Evolutionary conservation across 2,329 filamentous ascomycete species (phyloP).

Genomic region (Pezicula radicicola): DNA sequence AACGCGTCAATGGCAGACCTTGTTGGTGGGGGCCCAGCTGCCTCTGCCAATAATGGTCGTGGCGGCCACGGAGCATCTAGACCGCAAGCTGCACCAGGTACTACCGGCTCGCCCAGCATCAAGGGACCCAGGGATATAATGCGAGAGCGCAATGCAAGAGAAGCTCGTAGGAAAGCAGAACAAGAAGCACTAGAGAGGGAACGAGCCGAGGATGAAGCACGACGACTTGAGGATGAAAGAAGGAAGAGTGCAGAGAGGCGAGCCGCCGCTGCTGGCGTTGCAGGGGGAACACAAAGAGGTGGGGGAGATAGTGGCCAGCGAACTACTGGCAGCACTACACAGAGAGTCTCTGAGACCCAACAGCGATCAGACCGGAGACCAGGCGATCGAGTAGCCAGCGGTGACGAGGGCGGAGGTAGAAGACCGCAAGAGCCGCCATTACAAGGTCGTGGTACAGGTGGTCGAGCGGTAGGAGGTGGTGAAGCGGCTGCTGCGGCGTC

Average conservation of each 20-base stretch:
- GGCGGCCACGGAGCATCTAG: conserved; percentile 50
- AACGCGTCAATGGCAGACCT: conserved; percentile 91
- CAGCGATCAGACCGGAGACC: conserved; percentile 25
- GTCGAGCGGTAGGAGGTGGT: conserved; percentile 22
- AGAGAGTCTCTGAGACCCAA: conserved; percentile 27
- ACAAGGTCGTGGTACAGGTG: conserved; percentile 23
- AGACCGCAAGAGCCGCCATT: conserved; percentile 15
- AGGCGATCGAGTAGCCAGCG: conserved; percentile 15
- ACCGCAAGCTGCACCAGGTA: conserved; percentile 42
- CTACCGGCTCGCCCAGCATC: conserved; percentile 55
- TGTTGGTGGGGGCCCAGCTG: conserved; percentile 52
- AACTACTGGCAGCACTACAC: conserved; percentile 18
- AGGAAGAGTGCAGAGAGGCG: conserved; percentile 56
- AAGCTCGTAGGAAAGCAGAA: conserved; percentile 60
- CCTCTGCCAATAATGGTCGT: conserved; percentile 58
- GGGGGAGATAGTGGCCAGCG: conserved; percentile 12
- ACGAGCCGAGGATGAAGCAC: conserved; percentile 54
- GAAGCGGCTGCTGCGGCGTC: conserved; percentile 24
- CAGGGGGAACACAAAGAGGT: conserved; percentile 22
- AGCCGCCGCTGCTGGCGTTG: conserved; percentile 52
- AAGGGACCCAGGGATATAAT: conserved; percentile 88
- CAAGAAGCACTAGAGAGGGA: conserved; percentile 39
- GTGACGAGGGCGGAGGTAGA: conserved; percentile 3
- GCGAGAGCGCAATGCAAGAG: conserved; percentile 77
- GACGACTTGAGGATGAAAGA: conserved; percentile 51